phyloP scores from a whole-genome alignment of 129 eudicot species.

The Logfia minima region DNA sequence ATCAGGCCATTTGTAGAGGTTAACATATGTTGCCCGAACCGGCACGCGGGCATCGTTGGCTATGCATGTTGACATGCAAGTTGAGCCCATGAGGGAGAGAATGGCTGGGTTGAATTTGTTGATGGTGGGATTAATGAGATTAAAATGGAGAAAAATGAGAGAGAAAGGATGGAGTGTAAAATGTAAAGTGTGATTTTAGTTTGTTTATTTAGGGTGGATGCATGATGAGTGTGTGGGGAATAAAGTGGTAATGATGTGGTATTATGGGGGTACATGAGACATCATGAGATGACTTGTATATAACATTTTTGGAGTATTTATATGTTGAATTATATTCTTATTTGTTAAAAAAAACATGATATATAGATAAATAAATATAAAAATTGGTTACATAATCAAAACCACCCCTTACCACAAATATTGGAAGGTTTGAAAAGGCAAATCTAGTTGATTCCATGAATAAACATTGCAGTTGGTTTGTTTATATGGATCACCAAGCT shows the following conservation, averaged over 20 bases:
- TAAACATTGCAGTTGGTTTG: too few relatives aligned
- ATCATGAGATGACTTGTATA: conserved; percentile 12
- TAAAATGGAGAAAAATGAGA: conserved; percentile 36
- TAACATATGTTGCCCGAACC: conserved; percentile 69
- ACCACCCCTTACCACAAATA: too few relatives aligned
- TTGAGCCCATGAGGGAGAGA: conserved; percentile 54
- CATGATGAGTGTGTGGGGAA: conserved; percentile 34
- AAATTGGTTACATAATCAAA: too few relatives aligned
- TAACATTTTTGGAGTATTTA: not conserved
- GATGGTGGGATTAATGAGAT: conserved; percentile 25
- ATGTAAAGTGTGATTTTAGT: conserved; percentile 22
- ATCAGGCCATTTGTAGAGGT: conserved; percentile 94
- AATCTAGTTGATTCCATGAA: too few relatives aligned
- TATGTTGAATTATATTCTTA: not conserved
- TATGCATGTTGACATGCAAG: conserved; percentile 70
- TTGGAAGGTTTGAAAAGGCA: too few relatives aligned
- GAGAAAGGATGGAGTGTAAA: conserved; percentile 27
- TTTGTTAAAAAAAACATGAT: too few relatives aligned
- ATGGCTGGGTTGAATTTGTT: conserved; percentile 15
- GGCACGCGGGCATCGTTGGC: conserved; percentile 56
- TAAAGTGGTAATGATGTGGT: conserved; percentile 37
- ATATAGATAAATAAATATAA: not conserved
- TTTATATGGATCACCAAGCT: too few relatives aligned
- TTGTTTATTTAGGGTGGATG: conserved; percentile 17
- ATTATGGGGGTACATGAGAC: conserved; percentile 31